These are phyloP conservation scores for Toxicodendron radicans DNA, from an alignment of 345 rosid genomes.

Conservation along the genomic window DNA sequence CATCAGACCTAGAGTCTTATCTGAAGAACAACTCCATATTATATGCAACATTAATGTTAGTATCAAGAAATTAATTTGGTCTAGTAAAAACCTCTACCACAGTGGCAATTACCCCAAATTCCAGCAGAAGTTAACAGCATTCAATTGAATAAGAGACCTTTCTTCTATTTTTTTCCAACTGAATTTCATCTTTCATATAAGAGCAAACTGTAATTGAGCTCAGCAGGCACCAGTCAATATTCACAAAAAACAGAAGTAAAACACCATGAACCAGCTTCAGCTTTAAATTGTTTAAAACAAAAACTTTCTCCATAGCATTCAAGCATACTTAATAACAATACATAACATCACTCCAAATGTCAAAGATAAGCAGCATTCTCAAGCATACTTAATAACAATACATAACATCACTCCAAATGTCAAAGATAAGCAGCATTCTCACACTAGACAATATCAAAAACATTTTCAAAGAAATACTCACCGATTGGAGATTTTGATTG, in stretches of 20 bases:
- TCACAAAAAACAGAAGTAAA: neutral
- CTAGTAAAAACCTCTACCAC: neutral
- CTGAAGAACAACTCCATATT: neutral
- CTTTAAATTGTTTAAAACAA: neutral
- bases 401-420: neutral
- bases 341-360: too few species aligned
- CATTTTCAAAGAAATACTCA: conserved; percentile 36
- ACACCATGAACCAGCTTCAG: neutral
- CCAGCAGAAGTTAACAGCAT: neutral
- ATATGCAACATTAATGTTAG: neutral
- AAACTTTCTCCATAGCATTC: neutral
- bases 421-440: neutral
- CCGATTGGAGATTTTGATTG: conserved; percentile 86
- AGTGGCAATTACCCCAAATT: neutral
- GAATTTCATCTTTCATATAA: neutral
- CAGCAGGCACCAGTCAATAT: neutral
- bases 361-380: too few species aligned
- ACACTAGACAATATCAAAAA: neutral
- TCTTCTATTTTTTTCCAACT: neutral
- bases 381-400: neutral
- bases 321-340: too few species aligned
- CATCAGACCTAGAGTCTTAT: neutral
- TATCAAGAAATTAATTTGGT: neutral
- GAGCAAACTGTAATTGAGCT: neutral
- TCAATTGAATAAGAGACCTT: neutral